Evolutionary conservation across 495 filamentous ascomycete genomes (phyloP), one percentile per base, ranked within the genome.

Genomic region (Lindgomyces ingoldianus): DNA sequence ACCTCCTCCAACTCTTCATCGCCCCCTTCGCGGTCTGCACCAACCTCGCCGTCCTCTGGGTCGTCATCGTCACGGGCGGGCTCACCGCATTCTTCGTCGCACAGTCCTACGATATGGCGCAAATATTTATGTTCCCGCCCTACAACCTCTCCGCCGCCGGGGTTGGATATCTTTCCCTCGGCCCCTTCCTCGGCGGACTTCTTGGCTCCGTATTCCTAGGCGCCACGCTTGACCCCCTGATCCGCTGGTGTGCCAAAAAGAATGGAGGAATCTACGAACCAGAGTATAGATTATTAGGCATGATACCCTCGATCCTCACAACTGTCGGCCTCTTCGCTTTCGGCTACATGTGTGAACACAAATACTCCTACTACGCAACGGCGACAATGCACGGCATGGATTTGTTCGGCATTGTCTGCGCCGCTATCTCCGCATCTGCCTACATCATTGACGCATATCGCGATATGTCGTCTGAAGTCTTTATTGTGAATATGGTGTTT

Each of bases 401-500:
- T 50, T 41, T 70, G 10, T 70, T 65, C 29, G 67, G 67, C 45
- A 65, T 67, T 33, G 59, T 64, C 6, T 58, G 52, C 19, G 54
- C 62, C 22, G 42, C 47, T 18, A 63, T 64, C 18, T 36, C 64
- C 1, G 59, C 59, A 1, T 65, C 67, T 1, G 57, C 67, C 12
- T 70, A 70, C 55, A 53, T 42, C 10, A 70, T 70, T 49, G 67
- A 72, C 29, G 62, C 70, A 3, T 72, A 57, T 51, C 62, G 70
- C 1, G 63, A 68, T 19, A 64, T 70, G 54, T 41, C 22, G 11
- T 48, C 42, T 9, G 70, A 72, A 63, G 26, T 70, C 12, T 72
- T 72, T 60, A 68, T 72, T 22, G 64, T 56, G 9, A 67, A 53
- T 49, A 70, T 70, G 70, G 57, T 72, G 36, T 70, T 70, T 47